Base-by-base conservation (phyloP, 345 rosid species). In the Linum usitatissimum region DNA sequence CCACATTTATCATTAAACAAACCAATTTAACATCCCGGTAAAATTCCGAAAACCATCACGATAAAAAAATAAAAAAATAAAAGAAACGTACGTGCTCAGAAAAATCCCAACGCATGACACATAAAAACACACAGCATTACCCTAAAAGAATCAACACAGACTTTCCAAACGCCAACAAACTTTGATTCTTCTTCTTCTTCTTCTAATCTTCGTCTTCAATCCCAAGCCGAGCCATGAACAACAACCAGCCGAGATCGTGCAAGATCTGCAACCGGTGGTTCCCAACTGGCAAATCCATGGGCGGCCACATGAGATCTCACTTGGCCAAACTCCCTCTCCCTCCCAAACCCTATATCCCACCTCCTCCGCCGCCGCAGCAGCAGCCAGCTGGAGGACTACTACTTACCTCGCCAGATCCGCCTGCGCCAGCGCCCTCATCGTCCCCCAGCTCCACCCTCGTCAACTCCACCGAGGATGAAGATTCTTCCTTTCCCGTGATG, bases 221-320 rank as follows among this genome's bases (percentile, higher is more conserved):
- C 8, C 6, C 21, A 6, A 6, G 56, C 56, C 21, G 18, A 7
- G 18, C 56, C 18, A n/a, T 28, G 3, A 18, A 12, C 21, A 55
- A 18, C 30, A 19, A 55, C 23, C 23, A 55, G 9, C 21, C 59
- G 1, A 12, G 30, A 19, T 18, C 18, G 10, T 55, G 59, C 59
- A 18, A 55, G 59, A 55, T 55, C 59, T 55, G 59, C 59, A 55
- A 55, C 14, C 9, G 14, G 4, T 18, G 59, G 30, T 55, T 55
- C 59, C 30, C 59, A 10, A 55, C 23, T 5, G 59, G 59, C 6
- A 55, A 55, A 55, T 20, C 59, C 59, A 55, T 55, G 59, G 59
- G 59, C 10, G 59, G 59, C 6, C 59, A 55, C 59, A 55, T 55
- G 59, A 55, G 59, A 55, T 55, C 59, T 28, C 59, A 55, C 59